phyloP scores from a whole-genome alignment of 768 basidiomycete genomes.

The Mycena epipterygia region DNA sequence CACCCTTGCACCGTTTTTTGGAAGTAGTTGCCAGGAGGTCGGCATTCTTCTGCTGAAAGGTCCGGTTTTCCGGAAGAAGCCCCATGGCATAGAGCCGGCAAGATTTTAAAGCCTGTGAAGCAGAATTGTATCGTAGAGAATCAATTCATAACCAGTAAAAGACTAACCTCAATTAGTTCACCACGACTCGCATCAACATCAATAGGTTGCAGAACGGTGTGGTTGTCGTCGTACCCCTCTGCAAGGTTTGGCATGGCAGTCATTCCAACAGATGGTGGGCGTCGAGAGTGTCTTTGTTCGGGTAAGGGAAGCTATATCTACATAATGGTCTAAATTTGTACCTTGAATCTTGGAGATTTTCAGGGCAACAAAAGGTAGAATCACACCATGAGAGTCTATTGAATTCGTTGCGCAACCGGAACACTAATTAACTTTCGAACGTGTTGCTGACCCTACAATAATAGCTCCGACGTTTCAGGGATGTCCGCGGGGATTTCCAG shows the following conservation, averaged over 20 bases:
- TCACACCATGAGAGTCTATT: slow-evolving; percentile 45
- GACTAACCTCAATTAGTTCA: background rate
- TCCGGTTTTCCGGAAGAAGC: background rate
- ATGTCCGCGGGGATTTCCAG: slow-evolving; percentile 64
- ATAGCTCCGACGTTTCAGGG: background rate
- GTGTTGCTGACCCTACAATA: slow-evolving; percentile 40
- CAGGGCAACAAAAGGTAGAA: background rate
- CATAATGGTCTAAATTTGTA: background rate
- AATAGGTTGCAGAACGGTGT: background rate
- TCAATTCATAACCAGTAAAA: background rate
- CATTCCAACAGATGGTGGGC: background rate
- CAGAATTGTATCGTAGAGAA: background rate
- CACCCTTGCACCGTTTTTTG: background rate
- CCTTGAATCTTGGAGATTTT: background rate
- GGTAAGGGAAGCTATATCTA: background rate
- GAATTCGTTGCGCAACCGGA: background rate
- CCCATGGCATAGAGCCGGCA: background rate
- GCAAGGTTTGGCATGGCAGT: background rate
- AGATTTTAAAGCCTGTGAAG: background rate
- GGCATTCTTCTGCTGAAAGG: background rate
- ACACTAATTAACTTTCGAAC: background rate
- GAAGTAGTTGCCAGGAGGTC: background rate
- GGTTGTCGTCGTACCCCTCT: background rate
- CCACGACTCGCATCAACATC: background rate
- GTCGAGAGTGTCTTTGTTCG: background rate